Evolutionary conservation across 345 rosid species (phyloP).

Genomic region (Camelina laxa): DNA sequence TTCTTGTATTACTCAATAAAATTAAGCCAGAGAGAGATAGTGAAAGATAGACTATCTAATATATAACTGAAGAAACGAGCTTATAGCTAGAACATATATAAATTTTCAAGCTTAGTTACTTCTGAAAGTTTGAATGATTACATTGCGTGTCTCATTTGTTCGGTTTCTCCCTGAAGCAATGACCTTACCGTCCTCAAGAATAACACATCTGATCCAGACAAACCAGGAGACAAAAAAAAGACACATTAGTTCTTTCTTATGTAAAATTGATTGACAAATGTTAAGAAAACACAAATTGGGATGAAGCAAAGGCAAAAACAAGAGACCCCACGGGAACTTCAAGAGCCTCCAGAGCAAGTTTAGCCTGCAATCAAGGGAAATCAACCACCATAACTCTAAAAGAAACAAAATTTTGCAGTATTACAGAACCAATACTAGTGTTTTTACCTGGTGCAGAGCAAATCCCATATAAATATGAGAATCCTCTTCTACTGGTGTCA

Average conservation of each 20-base stretch:
- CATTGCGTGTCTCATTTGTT: constrained; percentile 68
- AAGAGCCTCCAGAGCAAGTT: constrained; percentile 72
- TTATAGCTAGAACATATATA: not conserved
- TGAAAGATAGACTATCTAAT: not conserved
- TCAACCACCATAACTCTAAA: not conserved
- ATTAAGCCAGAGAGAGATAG: not conserved
- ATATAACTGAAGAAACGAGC: not conserved
- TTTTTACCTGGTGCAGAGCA: constrained; percentile 62
- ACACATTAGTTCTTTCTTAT: too few species aligned
- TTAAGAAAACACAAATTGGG: constrained; percentile 16
- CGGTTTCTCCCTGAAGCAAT: constrained; percentile 69
- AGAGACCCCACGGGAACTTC: constrained; percentile 84
- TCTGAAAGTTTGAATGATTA: constrained; percentile 16
- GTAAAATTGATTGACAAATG: too few species aligned
- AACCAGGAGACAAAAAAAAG: not conserved
- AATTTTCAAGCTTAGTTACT: not conserved
- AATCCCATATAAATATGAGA: constrained; percentile 56
- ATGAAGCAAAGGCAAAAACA: constrained; percentile 1
- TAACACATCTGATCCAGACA: constrained; percentile 56
- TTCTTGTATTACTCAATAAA: not conserved
- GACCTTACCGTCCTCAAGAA: constrained; percentile 57
- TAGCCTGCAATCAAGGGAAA: constrained; percentile 56
- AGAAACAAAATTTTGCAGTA: not conserved
- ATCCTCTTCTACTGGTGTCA: constrained; percentile 36
- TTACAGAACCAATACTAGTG: not conserved